A percentile compares a stretch with the other conserved stretches of the same genome.
Conservation (phyloP, 2,329 filamentous ascomycete species). For the Phialophora macrospora region DNA sequence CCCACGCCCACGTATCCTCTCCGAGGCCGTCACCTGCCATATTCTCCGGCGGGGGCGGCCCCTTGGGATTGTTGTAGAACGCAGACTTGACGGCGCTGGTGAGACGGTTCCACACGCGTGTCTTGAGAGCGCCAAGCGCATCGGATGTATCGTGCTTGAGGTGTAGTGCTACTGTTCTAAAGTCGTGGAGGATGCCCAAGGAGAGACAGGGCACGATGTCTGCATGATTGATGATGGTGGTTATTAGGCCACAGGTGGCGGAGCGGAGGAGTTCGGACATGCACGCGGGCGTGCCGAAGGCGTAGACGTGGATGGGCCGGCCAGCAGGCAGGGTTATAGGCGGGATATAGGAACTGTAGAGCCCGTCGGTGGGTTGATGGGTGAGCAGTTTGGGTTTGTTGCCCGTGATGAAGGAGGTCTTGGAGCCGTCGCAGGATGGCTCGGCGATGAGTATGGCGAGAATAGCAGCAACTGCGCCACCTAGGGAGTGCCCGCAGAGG, state of each 20-base stretch:
- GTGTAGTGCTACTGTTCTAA: conserved; percentile 72
- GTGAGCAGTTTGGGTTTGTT: conserved; percentile 50
- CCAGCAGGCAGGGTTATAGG: conserved; percentile 64
- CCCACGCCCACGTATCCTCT: conserved; percentile 71
- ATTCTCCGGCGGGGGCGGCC: conserved; percentile 50
- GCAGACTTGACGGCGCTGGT: conserved; percentile 54
- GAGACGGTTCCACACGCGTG: conserved; percentile 68
- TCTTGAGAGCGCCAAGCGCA: conserved; percentile 69
- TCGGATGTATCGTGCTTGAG: conserved; percentile 74
- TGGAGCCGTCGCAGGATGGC: conserved; percentile 50
- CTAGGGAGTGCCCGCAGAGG: conserved; percentile 71
- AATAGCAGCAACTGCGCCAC: conserved; percentile 71
- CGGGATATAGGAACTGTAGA: conserved; percentile 41
- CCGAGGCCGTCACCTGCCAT: conserved; percentile 58
- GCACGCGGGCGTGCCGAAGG: conserved; percentile 75
- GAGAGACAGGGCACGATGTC: conserved; percentile 77
- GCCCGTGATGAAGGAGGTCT: conserved; percentile 67
- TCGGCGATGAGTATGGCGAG: conserved; percentile 73
- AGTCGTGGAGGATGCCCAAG: conserved; percentile 73
- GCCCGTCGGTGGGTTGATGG: conserved; percentile 38
- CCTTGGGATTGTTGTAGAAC: conserved; percentile 39
- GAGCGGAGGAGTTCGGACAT: conserved; percentile 72
- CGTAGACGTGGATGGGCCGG: conserved; percentile 77
- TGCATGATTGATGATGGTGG: conserved; percentile 72
- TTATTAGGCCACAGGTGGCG: conserved; percentile 74